phyloP scores from a whole-genome alignment of 2,329 filamentous ascomycete genomes.

The Fonsecaea pedrosoi region DNA sequence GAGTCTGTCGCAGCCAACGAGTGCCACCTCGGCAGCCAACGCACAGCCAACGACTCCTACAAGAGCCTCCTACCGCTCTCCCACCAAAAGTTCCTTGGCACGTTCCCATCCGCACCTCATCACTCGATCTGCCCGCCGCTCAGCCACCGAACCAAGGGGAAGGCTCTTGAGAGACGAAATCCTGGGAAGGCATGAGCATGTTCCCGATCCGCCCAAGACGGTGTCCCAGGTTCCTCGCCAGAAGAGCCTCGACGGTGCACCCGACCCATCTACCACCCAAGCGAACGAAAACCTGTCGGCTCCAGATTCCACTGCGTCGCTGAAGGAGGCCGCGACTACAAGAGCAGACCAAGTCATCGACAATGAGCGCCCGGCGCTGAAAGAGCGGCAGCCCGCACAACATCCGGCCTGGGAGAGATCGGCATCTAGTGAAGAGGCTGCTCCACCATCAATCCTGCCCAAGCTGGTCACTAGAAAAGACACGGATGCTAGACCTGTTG shows the following conservation, averaged over 20 bases:
- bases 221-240: neutral
- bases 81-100: constrained; percentile 41
- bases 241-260: neutral
- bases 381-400: constrained; percentile 5
- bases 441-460: constrained; percentile 30
- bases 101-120: constrained; percentile 40
- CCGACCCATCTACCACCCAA: neutral
- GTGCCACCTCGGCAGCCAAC: neutral
- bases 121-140: constrained; percentile 20
- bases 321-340: neutral
- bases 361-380: constrained; percentile 10
- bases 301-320: neutral
- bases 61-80: constrained; percentile 40
- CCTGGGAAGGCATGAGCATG: constrained; percentile 4
- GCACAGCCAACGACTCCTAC: constrained; percentile 34
- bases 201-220: constrained; percentile 3
- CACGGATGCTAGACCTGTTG: neutral
- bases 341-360: neutral
- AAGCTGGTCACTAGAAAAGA: constrained; percentile 31
- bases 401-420: constrained; percentile 1
- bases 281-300: constrained; percentile 4
- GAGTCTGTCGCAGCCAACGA: neutral
- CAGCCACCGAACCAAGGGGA: constrained; percentile 24
- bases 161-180: constrained; percentile 33
- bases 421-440: constrained; percentile 5